phyloP scores from a whole-genome alignment of 2,329 filamentous ascomycete genomes.

The Colletotrichum sp. region DNA sequence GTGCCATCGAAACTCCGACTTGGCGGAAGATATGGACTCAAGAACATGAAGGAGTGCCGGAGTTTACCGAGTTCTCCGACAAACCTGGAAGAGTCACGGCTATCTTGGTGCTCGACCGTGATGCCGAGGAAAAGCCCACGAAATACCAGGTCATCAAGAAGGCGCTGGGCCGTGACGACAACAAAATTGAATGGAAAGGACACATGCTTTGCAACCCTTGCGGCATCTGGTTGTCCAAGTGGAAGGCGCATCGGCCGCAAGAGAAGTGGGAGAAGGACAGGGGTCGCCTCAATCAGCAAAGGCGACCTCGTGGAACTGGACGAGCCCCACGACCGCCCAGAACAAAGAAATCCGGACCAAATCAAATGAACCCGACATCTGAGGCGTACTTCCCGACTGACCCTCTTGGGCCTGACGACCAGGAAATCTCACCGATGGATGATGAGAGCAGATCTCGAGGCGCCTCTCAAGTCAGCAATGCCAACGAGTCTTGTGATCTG shows the following conservation, averaged over 20 bases:
- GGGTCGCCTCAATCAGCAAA: slow-evolving; percentile 55
- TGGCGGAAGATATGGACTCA: slow-evolving; percentile 95
- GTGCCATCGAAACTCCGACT: slow-evolving; percentile 92
- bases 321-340: slow-evolving; percentile 38
- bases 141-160: slow-evolving; percentile 83
- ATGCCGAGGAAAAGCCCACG: slow-evolving; percentile 65
- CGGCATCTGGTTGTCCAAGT: slow-evolving; percentile 93
- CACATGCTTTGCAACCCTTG: slow-evolving; percentile 92
- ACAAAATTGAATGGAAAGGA: slow-evolving; percentile 72
- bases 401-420: slow-evolving; percentile 45
- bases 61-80: slow-evolving; percentile 73
- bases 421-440: slow-evolving; percentile 3
- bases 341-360: slow-evolving; percentile 55
- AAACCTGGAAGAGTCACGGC: slow-evolving; percentile 77
- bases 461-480: slow-evolving; percentile 14
- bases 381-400: slow-evolving; percentile 61
- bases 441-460: slow-evolving; percentile 19
- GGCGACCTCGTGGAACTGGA: slow-evolving; percentile 52
- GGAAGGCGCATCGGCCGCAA: slow-evolving; percentile 80
- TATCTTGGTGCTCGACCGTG: slow-evolving; percentile 69
- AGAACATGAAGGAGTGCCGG: slow-evolving; percentile 71
- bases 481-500: slow-evolving; percentile 3
- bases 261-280: slow-evolving; percentile 80
- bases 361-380: slow-evolving; percentile 51
- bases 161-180: slow-evolving; percentile 63